These are phyloP conservation scores for Amoebophrya sp. DNA, from an alignment of 169 alveolate genomes.

Conservation along the genomic window DNA sequence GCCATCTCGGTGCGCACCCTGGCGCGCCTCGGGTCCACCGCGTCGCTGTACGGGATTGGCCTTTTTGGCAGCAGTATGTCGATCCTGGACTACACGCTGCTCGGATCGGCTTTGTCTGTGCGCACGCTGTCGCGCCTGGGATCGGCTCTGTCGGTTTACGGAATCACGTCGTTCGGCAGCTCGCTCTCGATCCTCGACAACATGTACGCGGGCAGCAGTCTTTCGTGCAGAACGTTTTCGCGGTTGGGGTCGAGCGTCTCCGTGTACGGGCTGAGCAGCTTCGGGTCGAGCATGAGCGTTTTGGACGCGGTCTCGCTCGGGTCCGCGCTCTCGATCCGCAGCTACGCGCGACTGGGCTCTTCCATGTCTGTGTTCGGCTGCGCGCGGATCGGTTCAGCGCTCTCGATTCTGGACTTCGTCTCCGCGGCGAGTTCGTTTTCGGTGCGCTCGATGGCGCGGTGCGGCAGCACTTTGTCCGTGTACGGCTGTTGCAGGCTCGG, in stretches of 20 bases:
- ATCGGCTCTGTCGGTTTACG: neutral
- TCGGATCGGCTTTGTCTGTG: neutral
- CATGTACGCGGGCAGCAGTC: neutral
- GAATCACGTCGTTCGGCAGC: neutral
- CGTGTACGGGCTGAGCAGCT: neutral
- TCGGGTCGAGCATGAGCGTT: neutral
- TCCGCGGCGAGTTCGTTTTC: neutral
- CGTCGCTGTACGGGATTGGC: neutral
- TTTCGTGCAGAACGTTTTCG: neutral
- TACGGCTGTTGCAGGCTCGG: slow-evolving; percentile 1
- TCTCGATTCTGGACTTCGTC: neutral
- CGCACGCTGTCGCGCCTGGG: neutral
- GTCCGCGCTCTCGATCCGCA: neutral
- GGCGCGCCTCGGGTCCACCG: slow-evolving; percentile 14
- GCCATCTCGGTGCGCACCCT: slow-evolving; percentile 14
- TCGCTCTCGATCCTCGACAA: neutral
- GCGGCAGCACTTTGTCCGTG: neutral
- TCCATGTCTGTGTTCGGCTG: slow-evolving; percentile 21
- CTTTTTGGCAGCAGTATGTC: slow-evolving; percentile 2
- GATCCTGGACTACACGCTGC: neutral
- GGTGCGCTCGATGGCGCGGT: neutral
- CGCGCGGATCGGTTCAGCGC: neutral
- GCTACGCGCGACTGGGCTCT: slow-evolving; percentile 12
- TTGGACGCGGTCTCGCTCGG: slow-evolving; percentile 18
- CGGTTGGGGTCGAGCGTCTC: neutral